These are phyloP conservation scores for Rhizomucor miehei DNA, from an alignment of 371 early-diverging fungal species.

Conservation along the genomic window DNA sequence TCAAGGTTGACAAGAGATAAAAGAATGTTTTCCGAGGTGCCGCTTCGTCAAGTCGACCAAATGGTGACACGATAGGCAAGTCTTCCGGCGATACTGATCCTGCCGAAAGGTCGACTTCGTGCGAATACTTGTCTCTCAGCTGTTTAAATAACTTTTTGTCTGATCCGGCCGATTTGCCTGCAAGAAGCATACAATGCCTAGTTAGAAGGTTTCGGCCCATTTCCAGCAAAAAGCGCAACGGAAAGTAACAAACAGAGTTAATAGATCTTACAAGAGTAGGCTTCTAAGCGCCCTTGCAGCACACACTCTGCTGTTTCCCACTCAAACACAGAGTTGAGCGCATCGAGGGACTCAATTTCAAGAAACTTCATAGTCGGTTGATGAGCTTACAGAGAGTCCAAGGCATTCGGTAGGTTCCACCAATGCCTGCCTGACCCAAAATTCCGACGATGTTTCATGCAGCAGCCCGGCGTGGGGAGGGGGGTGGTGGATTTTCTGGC, in stretches of 20 bases:
- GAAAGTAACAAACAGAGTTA: not conserved
- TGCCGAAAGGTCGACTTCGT: slow-evolving; percentile 40
- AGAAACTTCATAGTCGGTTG: slow-evolving; percentile 36
- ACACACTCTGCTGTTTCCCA: slow-evolving; percentile 65
- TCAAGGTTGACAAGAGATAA: slow-evolving; percentile 88
- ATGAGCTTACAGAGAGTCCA: not conserved
- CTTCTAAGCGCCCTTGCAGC: slow-evolving; percentile 78
- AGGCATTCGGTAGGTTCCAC: not conserved
- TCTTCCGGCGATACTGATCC: slow-evolving; percentile 58
- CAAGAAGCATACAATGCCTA: not conserved
- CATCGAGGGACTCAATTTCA: slow-evolving; percentile 50
- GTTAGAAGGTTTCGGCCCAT: not conserved
- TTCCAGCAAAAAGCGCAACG: not conserved
- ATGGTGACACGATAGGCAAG: slow-evolving; percentile 67
- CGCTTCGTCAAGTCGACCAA: slow-evolving; percentile 78
- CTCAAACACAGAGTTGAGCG: slow-evolving; percentile 52
- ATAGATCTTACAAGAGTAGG: slow-evolving; percentile 78
- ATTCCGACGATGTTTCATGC: too few relatives aligned
- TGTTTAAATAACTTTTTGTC: slow-evolving; percentile 88
- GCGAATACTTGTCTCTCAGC: slow-evolving; percentile 69
- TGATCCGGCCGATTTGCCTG: slow-evolving; percentile 86
- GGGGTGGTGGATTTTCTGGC: too few relatives aligned
- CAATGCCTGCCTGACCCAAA: too few relatives aligned
- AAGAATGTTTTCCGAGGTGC: slow-evolving; percentile 83
- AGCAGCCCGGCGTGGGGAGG: too few relatives aligned